Evolutionary conservation across 441 rosid genomes (phyloP), one percentile per base, ranked within the genome.

Genomic region (Pelargonium fulgidum): DNA sequence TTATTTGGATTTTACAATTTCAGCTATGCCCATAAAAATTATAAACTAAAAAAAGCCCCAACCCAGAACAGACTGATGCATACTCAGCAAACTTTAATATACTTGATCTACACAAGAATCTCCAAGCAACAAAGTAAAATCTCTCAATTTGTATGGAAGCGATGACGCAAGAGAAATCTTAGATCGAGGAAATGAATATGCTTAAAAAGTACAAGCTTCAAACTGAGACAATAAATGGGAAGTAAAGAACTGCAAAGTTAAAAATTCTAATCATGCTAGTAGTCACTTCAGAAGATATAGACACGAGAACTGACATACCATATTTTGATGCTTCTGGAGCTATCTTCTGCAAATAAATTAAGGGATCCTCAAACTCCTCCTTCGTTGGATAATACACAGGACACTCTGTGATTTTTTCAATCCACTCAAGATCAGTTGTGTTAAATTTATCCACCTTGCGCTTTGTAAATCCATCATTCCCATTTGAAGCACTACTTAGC

Each of bases 331-430:
- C 99, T 76, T 91, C 94, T 36, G 94, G 97, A 67, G 91, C 93
- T 71, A 96, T 91, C 86, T 86, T 89, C 77, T 89, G 93, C 77
- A 96, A 80, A 78, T 87, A 96, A 70, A 84, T 83, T 82, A 96
- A 81, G 72, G 99, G 99, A 81, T 96, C 99, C 77, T 85, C 91
- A 81, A 96, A 91, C 82, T 96, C 97, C 69, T 87, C 97, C 80
- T 83, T 93, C 45, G 97, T 82, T n/a, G 99, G 97, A 73, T 74
- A 64, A 81, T 85, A 96, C 36, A 96, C 97, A 70, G 98, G 98
- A 77, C 99, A 93, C 65, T 93, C 97, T 24, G 90, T 92, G 75
- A 96, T 84, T 77, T 79, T 86, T 66, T 93, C 94, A 19, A 83
- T 91, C 99, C 99, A 96, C 64, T 85, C 94, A 13, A 96, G 78